A percentile compares a stretch with the other conserved stretches of the same genome.
Conservation (phyloP, 164 flowering plant species). For the Berberis thunbergii region DNA sequence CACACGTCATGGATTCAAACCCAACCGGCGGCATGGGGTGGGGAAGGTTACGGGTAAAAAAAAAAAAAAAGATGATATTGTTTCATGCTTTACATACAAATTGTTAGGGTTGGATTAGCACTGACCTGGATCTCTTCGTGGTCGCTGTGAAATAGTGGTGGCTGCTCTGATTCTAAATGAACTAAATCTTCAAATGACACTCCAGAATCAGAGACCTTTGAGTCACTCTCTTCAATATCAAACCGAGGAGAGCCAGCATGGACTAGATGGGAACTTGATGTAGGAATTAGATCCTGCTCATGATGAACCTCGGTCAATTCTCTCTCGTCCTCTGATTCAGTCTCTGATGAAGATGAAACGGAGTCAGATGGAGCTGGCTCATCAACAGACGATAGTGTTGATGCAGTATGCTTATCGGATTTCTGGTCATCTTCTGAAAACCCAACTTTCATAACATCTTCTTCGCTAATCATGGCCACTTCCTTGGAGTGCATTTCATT, state of each 20-base stretch:
- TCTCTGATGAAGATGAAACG: constrained; percentile 14
- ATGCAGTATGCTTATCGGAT: constrained; percentile 1
- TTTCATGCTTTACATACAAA: too few species aligned
- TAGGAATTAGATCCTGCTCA: constrained; percentile 4
- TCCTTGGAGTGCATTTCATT: constrained; percentile 15
- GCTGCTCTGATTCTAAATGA: constrained; percentile 13
- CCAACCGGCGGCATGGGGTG: too few species aligned
- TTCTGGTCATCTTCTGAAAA: constrained; percentile 10
- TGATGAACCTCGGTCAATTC: constrained; percentile 3
- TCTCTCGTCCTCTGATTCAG: constrained; percentile 19
- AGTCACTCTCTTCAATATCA: constrained; percentile 18
- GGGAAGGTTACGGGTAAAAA: too few species aligned
- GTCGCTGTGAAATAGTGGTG: constrained; percentile 10
- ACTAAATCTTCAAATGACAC: constrained; percentile 14
- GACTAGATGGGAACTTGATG: constrained; percentile 7
- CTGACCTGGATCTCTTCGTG: constrained; percentile 31
- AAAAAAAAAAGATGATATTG: too few species aligned
- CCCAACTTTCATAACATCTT: constrained; percentile 9
- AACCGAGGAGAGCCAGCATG: constrained; percentile 1
- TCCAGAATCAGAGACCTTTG: constrained; percentile 10
- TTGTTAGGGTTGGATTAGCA: background rate
- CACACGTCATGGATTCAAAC: too few species aligned
- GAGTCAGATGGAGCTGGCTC: constrained; percentile 11
- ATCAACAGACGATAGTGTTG: constrained; percentile 3
- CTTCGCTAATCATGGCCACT: constrained; percentile 11